phyloP scores from a whole-genome alignment of 1,284 basidiomycete genomes.

The Chalciporus piperatoides region DNA sequence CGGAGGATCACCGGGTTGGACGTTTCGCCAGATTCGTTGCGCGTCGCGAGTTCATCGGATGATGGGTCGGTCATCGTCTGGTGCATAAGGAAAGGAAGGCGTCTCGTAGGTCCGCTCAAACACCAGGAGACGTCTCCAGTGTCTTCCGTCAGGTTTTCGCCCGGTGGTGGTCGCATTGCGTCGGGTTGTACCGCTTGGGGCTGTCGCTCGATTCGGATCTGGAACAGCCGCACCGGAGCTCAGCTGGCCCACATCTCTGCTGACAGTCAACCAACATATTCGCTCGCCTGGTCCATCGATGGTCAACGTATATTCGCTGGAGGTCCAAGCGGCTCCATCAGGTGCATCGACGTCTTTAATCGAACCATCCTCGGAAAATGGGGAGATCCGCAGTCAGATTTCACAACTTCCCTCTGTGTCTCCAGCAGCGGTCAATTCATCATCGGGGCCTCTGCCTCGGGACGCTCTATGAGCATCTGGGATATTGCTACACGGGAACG shows the following conservation, averaged over 20 bases:
- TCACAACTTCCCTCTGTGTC: conserved; percentile 5
- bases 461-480: conserved; percentile 13
- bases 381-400: neutral
- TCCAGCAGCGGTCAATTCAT: conserved; percentile 10
- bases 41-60: conserved; percentile 4
- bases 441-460: conserved; percentile 8
- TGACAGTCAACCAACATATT: neutral
- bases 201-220: neutral
- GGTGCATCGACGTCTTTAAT: conserved; percentile 4
- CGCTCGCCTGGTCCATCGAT: conserved; percentile 15
- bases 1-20: conserved; percentile 5
- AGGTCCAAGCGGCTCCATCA: conserved; percentile 1
- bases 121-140: neutral
- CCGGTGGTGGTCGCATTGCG: neutral
- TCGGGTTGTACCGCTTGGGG: neutral
- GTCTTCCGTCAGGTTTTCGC: neutral
- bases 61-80: conserved; percentile 23
- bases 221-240: neutral
- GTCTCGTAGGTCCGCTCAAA: neutral
- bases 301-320: conserved; percentile 8
- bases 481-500: neutral
- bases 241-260: neutral
- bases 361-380: neutral
- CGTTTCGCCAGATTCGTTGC: conserved; percentile 9
- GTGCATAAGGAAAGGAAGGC: neutral